Conservation (phyloP, 371 early-diverging fungal species). For the Dichotomocladium elegans region DNA sequence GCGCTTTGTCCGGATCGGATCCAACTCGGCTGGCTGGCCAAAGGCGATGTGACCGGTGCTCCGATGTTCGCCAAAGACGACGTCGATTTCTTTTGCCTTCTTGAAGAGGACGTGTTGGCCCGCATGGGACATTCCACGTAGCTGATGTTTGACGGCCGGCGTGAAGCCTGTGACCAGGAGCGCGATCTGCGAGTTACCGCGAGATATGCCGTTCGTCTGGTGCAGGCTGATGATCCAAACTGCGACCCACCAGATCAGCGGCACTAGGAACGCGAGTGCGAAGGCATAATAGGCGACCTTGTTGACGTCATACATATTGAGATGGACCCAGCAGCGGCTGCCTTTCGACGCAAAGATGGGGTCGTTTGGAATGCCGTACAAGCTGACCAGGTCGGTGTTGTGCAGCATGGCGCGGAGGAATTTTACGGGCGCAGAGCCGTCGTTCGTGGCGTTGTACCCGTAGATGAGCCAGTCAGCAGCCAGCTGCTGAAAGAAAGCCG, state of each 20-base stretch:
- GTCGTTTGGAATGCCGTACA: neutral
- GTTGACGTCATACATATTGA: neutral
- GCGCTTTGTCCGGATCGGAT: slow-evolving; percentile 1
- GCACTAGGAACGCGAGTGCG: slow-evolving; percentile 6
- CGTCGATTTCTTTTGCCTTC: slow-evolving; percentile 2
- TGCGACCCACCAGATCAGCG: slow-evolving; percentile 11
- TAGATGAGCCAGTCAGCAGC: neutral
- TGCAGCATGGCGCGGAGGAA: neutral
- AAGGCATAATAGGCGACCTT: slow-evolving; percentile 7
- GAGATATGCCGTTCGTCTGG: slow-evolving; percentile 12
- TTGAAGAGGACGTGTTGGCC: slow-evolving; percentile 7
- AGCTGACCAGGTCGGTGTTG: slow-evolving; percentile 2
- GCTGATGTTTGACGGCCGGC: slow-evolving; percentile 1
- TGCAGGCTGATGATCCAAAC: slow-evolving; percentile 13
- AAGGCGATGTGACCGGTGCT: slow-evolving; percentile 10
- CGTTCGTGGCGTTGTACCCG: neutral
- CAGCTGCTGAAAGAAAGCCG: neutral
- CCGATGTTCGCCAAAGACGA: slow-evolving; percentile 10
- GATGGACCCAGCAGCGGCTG: neutral
- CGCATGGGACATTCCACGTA: slow-evolving; percentile 13
- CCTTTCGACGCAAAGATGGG: neutral
- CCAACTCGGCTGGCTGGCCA: slow-evolving; percentile 7
- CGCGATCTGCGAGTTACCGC: slow-evolving; percentile 19
- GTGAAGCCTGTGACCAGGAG: slow-evolving; percentile 15
- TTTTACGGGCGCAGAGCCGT: neutral